Base-by-base conservation (phyloP, 2,329 filamentous ascomycete genomes). In the Fusarium sp. region DNA sequence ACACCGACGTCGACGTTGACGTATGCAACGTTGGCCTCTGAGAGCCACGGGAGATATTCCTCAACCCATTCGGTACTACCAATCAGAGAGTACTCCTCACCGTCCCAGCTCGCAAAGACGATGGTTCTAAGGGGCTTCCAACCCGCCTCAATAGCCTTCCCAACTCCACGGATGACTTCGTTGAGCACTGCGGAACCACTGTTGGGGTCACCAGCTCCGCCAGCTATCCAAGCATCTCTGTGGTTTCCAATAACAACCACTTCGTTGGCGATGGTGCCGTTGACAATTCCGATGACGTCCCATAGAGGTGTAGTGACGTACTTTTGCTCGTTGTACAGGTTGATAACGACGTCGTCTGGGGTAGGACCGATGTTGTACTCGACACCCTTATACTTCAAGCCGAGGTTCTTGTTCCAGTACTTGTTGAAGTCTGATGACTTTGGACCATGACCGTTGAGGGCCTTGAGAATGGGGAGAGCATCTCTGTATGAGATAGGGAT, bases 41-140 rank as follows among this genome's bases (percentile, higher is more conserved):
- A 84, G 13, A 97, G 85, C 93, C 93, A 97, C 0, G 92, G 91
- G 0, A 97, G 80, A 73, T 92, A 93, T 70, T 97, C 93, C 76
- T 97, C 94, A 0, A 97, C 93, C 93, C 94, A 97, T 76, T 97
- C 94, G 0, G 94, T 97, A 54, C 90, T 93, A 6, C 94, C 94
- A 15, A 97, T 79, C 7, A 97, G 85, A 1, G 92, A 93, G 70
- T 97, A 97, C 78, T 97, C 94, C 79, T 93, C 91, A 33, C 90
- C 91, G 67, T 93, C 91, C 91, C 91, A 93, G 77, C 88, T 91
- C 23, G 92, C 94, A 75, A 97, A 95, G 40, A 97, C 92, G 58
- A 98, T 93, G 0, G 95, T 98, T 23, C 95, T 91, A 20, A 94
- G 84, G 1, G 96, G 82, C 72, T 81, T 83, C 82, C 82, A 84